Evolutionary conservation across 768 basidiomycete species (phyloP).

Genomic region (Boletus sp.): DNA sequence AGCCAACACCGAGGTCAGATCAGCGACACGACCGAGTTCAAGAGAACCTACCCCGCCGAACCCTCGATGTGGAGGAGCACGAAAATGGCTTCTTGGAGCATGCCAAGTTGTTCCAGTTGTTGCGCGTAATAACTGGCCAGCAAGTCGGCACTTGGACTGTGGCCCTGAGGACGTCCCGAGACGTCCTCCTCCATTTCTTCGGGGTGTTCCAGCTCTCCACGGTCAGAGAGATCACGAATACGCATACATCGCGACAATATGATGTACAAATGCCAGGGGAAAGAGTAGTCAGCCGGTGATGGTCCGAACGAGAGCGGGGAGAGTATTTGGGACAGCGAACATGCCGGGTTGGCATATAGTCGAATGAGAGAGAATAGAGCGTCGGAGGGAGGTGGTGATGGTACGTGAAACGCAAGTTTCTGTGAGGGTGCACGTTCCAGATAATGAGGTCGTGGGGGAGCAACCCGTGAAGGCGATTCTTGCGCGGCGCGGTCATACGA

Average conservation of each 20-base stretch:
- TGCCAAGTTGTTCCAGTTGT: constrained; percentile 77
- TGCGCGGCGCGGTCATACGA: constrained; percentile 51
- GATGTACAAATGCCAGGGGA: constrained; percentile 93
- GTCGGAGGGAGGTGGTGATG: constrained; percentile 53
- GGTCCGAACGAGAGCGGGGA: constrained; percentile 72
- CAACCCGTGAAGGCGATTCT: constrained; percentile 39
- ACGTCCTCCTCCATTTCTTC: constrained; percentile 38
- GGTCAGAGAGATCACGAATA: constrained; percentile 85
- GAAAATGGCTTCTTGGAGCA: constrained; percentile 85
- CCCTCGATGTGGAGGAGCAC: constrained; percentile 88
- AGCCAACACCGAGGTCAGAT: constrained; percentile 9
- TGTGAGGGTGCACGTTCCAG: constrained; percentile 31
- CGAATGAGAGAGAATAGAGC: constrained; percentile 80
- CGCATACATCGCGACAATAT: constrained; percentile 81
- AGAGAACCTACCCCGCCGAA: constrained; percentile 60
- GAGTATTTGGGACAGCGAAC: constrained; percentile 67
- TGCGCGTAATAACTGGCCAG: constrained; percentile 83
- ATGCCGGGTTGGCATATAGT: constrained; percentile 70
- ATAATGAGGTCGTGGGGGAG: constrained; percentile 63
- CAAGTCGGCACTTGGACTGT: constrained; percentile 80
- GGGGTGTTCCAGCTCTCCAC: constrained; percentile 47
- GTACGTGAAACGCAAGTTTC: constrained; percentile 41
- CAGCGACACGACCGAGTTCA: background rate
- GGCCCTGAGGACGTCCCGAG: constrained; percentile 62
- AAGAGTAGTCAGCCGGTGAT: constrained; percentile 74